Evolutionary conservation across 352 stramenopile species (phyloP).

Genomic region (Phytophthora pluvialis): DNA sequence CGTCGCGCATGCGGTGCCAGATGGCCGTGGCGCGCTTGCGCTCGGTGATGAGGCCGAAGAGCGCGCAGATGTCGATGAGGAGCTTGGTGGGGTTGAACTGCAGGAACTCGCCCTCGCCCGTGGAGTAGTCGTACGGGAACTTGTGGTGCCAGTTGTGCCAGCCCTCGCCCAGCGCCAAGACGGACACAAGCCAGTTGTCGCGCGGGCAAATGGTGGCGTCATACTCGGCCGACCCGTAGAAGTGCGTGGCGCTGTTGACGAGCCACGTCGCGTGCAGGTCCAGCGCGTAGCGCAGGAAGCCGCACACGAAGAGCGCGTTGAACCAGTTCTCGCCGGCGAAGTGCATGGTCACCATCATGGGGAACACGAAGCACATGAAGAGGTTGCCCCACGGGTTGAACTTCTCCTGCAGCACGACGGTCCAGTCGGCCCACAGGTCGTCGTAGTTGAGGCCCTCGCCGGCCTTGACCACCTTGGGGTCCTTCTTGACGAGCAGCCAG

Average conservation of each 20-base stretch:
- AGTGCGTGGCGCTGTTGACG: conserved; percentile 97
- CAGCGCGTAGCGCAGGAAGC: conserved; percentile 93
- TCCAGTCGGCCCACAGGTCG: conserved; percentile 94
- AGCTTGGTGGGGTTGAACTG: conserved; percentile 99
- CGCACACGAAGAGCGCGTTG: conserved; percentile 95
- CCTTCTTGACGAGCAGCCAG: conserved; percentile 99
- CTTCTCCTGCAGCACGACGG: conserved; percentile 95
- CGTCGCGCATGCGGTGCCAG: conserved; percentile 90
- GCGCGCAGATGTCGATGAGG: conserved; percentile 94
- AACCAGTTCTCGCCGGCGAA: conserved; percentile 94
- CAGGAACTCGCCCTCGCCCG: conserved; percentile 94
- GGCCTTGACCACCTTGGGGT: conserved; percentile 89
- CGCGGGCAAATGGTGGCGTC: conserved; percentile 92
- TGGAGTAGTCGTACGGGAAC: conserved; percentile 99
- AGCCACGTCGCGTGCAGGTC: conserved; percentile 98
- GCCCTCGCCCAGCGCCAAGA: conserved; percentile 96
- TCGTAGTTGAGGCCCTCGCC: conserved; percentile 94
- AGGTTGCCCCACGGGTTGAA: conserved; percentile 97
- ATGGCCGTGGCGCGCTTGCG: conserved; percentile 93
- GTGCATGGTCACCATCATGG: conserved; percentile 88
- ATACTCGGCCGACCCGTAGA: conserved; percentile 98
- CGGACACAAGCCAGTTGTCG: conserved; percentile 97
- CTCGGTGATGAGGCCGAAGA: conserved; percentile 92
- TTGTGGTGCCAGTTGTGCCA: conserved; percentile 99
- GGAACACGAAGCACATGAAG: conserved; percentile 97